Conservation (phyloP, 805 yeast species). For the Aciculoconidium aculeatum region DNA sequence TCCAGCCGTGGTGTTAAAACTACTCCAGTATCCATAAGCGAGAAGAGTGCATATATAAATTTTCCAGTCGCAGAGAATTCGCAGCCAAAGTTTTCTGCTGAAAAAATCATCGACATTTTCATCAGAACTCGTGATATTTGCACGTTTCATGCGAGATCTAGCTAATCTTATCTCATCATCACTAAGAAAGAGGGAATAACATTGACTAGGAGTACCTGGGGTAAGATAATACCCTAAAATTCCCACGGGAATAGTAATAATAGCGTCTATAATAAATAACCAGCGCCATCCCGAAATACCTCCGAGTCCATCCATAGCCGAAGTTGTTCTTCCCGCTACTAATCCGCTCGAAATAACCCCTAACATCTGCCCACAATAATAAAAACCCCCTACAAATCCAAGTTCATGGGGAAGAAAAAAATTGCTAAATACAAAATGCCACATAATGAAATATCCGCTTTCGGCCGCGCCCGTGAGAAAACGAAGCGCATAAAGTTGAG, state of each 20-base stretch:
- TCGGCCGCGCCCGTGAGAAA: constrained; percentile 16
- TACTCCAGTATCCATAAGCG: constrained; percentile 5
- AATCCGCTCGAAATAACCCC: constrained; percentile 7
- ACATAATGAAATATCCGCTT: too few relatives aligned
- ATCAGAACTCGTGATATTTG: constrained; percentile 11
- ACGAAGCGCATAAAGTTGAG: constrained; percentile 16
- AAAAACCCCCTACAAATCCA: constrained; percentile 43
- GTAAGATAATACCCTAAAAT: constrained; percentile 13
- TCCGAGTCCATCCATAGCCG: constrained; percentile 9
- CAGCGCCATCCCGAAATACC: constrained; percentile 15
- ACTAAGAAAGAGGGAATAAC: constrained; percentile 46
- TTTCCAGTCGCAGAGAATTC: constrained; percentile 24
- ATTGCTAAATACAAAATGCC: too few relatives aligned
- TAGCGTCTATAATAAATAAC: constrained; percentile 20
- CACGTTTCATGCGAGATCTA: constrained; percentile 24
- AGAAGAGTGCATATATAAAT: constrained; percentile 21
- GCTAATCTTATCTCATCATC: constrained; percentile 54
- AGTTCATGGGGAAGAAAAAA: too few relatives aligned
- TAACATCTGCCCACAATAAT: constrained; percentile 5
- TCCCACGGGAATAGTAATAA: constrained; percentile 16
- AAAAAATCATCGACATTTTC: constrained; percentile 14
- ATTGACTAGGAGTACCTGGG: constrained; percentile 24
- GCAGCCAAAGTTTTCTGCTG: constrained; percentile 19
- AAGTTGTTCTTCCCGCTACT: constrained; percentile 13
- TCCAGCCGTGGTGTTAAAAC: constrained; percentile 1